A percentile compares a stretch with the other conserved stretches of the same genome.
phyloP scores from a whole-genome alignment of 208 protist species.

The Wallacemonas sp. region DNA sequence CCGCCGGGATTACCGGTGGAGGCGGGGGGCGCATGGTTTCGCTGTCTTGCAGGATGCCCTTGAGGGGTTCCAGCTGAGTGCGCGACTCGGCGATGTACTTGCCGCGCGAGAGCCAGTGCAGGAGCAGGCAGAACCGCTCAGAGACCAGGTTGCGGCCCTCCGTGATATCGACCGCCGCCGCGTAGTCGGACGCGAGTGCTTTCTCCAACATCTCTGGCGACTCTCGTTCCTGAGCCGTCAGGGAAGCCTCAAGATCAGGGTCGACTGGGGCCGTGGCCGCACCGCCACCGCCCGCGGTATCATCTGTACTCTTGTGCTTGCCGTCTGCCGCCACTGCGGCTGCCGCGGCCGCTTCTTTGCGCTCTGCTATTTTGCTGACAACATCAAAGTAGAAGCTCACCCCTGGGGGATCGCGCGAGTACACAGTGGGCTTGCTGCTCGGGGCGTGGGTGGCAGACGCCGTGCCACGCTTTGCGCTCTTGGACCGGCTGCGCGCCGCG shows the following conservation, averaged over 20 bases:
- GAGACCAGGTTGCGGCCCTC: slow-evolving; percentile 58
- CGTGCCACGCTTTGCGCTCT: not conserved
- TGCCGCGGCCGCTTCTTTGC: not conserved
- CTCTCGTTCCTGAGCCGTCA: not conserved
- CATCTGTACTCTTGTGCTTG: not conserved
- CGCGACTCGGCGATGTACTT: slow-evolving; percentile 49
- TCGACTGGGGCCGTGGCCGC: not conserved
- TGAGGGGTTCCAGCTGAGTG: slow-evolving; percentile 64
- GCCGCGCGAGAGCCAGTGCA: slow-evolving; percentile 52
- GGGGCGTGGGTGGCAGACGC: not conserved
- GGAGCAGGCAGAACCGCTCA: slow-evolving; percentile 55
- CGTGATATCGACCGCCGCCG: slow-evolving; percentile 45
- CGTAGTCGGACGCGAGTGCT: slow-evolving; percentile 21
- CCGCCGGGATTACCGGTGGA: slow-evolving; percentile 36
- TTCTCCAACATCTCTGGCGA: not conserved
- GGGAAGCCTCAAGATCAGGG: not conserved
- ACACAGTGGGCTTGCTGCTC: not conserved
- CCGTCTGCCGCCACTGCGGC: not conserved
- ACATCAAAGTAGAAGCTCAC: not conserved
- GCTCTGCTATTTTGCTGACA: not conserved
- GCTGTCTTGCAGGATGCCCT: slow-evolving; percentile 79
- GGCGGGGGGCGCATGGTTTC: slow-evolving; percentile 60
- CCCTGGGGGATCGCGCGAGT: not conserved
- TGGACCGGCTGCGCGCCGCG: not conserved
- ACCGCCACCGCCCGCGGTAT: not conserved